These are phyloP conservation scores for Podospora appendiculata DNA, from an alignment of 495 filamentous ascomycete species.

Conservation along the genomic window DNA sequence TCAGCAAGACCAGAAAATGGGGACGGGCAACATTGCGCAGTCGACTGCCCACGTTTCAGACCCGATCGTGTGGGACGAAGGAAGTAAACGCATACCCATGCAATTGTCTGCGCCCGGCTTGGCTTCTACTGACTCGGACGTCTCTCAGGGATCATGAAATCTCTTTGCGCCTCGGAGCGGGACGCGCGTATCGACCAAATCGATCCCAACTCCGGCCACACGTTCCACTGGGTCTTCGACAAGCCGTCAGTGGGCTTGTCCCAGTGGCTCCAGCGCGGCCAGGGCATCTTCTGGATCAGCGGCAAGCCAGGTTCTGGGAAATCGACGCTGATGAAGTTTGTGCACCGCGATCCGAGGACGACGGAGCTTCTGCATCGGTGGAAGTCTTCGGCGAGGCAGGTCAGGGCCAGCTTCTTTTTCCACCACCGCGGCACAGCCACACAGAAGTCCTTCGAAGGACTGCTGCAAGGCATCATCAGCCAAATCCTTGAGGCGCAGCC, in stretches of 20 bases:
- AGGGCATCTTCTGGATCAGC: constrained; percentile 32
- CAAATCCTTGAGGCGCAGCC: background rate
- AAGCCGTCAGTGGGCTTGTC: background rate
- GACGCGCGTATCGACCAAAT: background rate
- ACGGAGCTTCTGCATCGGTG: background rate
- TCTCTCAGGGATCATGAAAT: background rate
- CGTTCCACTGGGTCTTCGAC: background rate
- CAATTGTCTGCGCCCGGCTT: no score
- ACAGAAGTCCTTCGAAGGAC: constrained; percentile 34
- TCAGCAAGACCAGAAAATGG: no score
- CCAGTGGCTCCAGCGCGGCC: constrained; percentile 1
- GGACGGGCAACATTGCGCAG: no score
- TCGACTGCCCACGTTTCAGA: no score
- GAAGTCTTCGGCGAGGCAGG: background rate
- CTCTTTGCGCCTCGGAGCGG: background rate
- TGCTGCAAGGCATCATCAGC: constrained; percentile 18
- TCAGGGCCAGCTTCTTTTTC: background rate
- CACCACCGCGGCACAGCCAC: constrained; percentile 13
- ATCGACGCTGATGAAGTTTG: constrained; percentile 44
- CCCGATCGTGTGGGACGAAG: no score
- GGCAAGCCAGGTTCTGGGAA: constrained; percentile 45
- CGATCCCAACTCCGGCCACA: background rate
- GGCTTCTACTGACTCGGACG: no score
- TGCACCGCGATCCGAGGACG: background rate
- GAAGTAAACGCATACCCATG: no score